Evolutionary conservation across 2,329 filamentous ascomycete species (phyloP).

Genomic region (Penicillium italicum): DNA sequence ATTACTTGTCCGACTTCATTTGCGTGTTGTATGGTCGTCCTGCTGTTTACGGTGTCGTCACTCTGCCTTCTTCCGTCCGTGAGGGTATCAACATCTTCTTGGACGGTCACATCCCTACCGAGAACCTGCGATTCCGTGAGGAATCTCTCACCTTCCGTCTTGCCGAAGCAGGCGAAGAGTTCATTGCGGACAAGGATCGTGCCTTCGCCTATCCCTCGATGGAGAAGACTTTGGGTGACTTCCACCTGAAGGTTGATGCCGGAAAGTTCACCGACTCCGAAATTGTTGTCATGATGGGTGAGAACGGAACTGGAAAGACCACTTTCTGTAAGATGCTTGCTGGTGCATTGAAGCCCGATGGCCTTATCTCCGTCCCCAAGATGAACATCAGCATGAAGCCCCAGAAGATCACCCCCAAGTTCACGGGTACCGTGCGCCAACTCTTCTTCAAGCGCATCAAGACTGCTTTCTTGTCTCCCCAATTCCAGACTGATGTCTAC

Average conservation of each 20-base stretch:
- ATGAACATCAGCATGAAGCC: conserved; percentile 99
- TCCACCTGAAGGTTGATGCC: conserved; percentile 75
- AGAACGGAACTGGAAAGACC: conserved; percentile 99
- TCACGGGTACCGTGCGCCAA: conserved; percentile 92
- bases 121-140: conserved; percentile 97
- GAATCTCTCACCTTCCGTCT: conserved; percentile 96
- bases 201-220: conserved; percentile 85
- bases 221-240: conserved; percentile 87
- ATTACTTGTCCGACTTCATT: conserved; percentile 98
- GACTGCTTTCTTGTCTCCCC: conserved; percentile 88
- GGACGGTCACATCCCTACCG: conserved; percentile 94
- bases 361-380: conserved; percentile 70
- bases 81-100: conserved; percentile 99
- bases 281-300: conserved; percentile 99
- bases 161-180: conserved; percentile 83
- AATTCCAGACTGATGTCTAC: conserved; percentile 99
- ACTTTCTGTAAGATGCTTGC: conserved; percentile 97
- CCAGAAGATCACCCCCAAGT: conserved; percentile 98
- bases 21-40: conserved; percentile 95
- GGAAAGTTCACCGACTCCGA: conserved; percentile 96
- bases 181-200: conserved; percentile 75
- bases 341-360: conserved; percentile 88
- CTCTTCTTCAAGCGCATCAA: conserved; percentile 99
- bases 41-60: conserved; percentile 96
- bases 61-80: conserved; percentile 88